Percentiles rank a stretch among this genome's conserved stretches.
Conservation (phyloP, 2,329 filamentous ascomycete species). For the Tolypocladium paradoxum region DNA sequence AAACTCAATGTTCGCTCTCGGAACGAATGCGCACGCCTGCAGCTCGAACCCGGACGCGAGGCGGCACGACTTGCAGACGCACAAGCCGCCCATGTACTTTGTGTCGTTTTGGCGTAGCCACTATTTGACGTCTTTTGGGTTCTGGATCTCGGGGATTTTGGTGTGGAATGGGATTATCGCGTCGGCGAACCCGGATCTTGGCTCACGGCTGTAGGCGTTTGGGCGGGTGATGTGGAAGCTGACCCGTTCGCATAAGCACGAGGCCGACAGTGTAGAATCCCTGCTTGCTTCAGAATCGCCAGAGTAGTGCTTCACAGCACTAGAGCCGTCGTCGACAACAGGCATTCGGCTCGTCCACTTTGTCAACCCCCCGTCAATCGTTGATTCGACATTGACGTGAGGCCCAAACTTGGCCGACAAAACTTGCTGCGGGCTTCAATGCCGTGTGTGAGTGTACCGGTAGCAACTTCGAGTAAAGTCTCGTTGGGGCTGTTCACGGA, state of each 20-base stretch:
- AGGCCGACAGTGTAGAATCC: conserved; percentile 9
- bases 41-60: conserved; percentile 51
- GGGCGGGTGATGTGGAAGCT: conserved; percentile 48
- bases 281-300: neutral
- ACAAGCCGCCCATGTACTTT: conserved; percentile 49
- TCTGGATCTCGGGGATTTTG: conserved; percentile 22
- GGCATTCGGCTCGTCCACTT: conserved; percentile 1
- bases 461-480: neutral
- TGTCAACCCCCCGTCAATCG: neutral
- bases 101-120: conserved; percentile 39
- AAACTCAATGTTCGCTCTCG: conserved; percentile 44
- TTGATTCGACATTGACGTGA: neutral
- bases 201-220: conserved; percentile 29
- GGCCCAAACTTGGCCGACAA: neutral
- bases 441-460: neutral
- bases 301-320: neutral
- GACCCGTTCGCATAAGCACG: conserved; percentile 29
- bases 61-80: conserved; percentile 52
- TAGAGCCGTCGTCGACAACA: neutral
- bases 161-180: conserved; percentile 37
- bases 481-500: neutral
- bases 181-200: conserved; percentile 40
- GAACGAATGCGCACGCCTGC: conserved; percentile 56
- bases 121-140: conserved; percentile 43
- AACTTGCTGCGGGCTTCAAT: neutral